Evolutionary conservation across 1,139 yeast species (phyloP), one percentile per base, ranked within the genome.

Genomic region (Geotrichum cucujoidarum): DNA sequence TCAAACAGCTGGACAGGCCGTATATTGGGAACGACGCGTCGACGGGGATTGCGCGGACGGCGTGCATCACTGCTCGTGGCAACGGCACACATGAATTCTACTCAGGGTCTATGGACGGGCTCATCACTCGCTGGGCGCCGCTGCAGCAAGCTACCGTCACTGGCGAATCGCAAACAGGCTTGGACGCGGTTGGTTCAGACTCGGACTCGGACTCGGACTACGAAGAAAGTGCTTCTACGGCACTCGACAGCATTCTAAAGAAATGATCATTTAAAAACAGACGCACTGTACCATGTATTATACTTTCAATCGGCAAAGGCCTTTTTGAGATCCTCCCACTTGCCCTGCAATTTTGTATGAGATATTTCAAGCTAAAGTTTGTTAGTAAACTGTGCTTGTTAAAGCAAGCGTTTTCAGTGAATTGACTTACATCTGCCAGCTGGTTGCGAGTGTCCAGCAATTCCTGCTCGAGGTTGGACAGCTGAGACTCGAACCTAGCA

Each of bases 1-100:
- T 80, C 11, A 69, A 75, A 4, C 62, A 89, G 45, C 60, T 80
- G 16, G 66, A 67, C 20, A 64, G 81, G 33, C 66, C 67, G 1
- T 51, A 56, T 18, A 51, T 57, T 7, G 41, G 51, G 2, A 53
- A 57, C 11, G 20, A 40, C 22, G 11, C 30, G 21, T 38, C 45
- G n/a, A 22, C 25, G 3, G 43, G 36, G 4, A 34, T 45, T 33
- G 45, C 61, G 8, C 49, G 74, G 22, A 66, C 83, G 43, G 74
- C 80, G 2, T 74, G 82, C 14, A 68, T 84, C 47, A 76, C 73
- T 0, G 67, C 76, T 46, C 72, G 76, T 1, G 76, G 78, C 0
- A 69, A 74, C 2, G 55, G 54, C 3, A 43, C 49, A 10, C 42
- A 57, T 4, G 65, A 65, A 44, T 62, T 50, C 45, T 64, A 51